Conservation (phyloP, 2,329 filamentous ascomycete species). For the Cryphonectria radicalis region DNA sequence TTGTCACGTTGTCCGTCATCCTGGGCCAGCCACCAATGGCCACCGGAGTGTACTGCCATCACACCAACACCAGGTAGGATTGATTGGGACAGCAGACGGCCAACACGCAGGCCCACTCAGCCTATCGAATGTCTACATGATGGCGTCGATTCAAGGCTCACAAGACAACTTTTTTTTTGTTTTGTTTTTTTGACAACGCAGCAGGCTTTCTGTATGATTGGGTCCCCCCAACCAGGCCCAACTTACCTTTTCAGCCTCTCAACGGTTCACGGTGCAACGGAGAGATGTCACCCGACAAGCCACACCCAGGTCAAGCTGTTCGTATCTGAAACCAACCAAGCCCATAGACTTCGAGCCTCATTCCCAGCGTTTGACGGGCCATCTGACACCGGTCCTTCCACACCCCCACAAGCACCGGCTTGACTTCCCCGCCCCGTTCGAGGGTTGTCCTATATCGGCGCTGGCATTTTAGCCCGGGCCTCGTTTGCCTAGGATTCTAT, state of each 20-base stretch:
- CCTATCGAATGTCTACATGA: background rate
- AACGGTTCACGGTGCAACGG: background rate
- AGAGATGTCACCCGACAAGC: background rate
- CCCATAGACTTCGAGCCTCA: background rate
- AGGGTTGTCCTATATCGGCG: background rate
- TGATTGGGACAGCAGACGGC: background rate
- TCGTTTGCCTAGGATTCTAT: background rate
- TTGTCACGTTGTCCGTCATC: background rate
- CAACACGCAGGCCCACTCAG: background rate
- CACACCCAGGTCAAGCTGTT: background rate
- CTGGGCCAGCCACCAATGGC: background rate
- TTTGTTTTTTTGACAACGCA: background rate
- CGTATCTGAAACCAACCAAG: background rate
- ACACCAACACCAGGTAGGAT: background rate
- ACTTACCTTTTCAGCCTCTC: background rate
- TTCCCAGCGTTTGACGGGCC: background rate
- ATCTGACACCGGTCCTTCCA: background rate
- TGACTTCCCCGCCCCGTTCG: background rate
- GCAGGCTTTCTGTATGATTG: background rate
- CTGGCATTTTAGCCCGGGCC: background rate
- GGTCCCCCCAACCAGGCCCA: background rate
- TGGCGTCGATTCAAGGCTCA: background rate
- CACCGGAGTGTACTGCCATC: background rate
- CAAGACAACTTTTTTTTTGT: background rate
- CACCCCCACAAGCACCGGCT: background rate